Evolutionary conservation across 306 rosid genomes (phyloP).

Genomic region (Malus fusca): DNA sequence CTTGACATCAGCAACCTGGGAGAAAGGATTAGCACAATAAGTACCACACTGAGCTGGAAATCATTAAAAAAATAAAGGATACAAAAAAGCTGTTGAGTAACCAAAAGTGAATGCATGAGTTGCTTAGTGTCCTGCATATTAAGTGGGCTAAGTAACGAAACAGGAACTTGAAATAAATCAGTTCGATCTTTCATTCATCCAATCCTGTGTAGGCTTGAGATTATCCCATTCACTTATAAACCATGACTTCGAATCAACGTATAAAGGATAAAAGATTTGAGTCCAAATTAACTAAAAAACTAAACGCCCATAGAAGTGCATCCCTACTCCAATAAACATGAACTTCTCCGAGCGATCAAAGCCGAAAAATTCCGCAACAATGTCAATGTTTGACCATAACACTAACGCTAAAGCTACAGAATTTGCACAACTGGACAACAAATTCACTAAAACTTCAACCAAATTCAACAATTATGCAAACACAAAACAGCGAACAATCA

Average conservation of each 20-base stretch:
- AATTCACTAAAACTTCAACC: background rate
- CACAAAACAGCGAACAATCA: background rate
- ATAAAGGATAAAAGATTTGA: background rate
- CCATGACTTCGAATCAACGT: background rate
- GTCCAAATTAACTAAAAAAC: background rate
- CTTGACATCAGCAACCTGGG: conserved; percentile 34
- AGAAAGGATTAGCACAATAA: background rate
- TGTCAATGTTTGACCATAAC: background rate
- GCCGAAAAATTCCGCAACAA: background rate
- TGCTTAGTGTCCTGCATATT: background rate
- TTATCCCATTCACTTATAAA: background rate
- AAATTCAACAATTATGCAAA: background rate
- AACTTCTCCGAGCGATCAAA: background rate
- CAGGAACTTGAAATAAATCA: background rate
- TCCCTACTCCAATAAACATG: background rate
- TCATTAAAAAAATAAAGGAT: background rate
- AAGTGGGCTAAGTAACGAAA: background rate
- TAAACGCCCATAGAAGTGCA: background rate
- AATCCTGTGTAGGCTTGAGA: background rate
- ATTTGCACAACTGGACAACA: background rate
- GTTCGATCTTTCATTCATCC: background rate
- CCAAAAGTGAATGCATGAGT: background rate
- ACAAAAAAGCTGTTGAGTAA: background rate
- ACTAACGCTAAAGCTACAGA: background rate
- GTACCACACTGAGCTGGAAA: background rate